Conservation (phyloP, 345 rosid genomes). For the Rhodamnia rubescens region DNA sequence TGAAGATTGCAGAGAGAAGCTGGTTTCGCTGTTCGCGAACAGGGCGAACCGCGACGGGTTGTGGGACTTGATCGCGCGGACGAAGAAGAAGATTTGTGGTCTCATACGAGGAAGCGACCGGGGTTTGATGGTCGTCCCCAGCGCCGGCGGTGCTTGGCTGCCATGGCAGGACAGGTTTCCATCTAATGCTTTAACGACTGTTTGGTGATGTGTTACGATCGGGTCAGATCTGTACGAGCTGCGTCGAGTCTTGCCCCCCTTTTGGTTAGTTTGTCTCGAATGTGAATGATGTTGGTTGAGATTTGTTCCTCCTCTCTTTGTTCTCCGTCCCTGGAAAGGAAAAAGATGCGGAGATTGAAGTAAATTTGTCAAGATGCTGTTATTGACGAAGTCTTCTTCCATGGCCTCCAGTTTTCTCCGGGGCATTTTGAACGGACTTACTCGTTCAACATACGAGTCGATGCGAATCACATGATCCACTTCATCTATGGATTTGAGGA, state of each 20-base stretch:
- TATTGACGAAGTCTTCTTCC: not conserved
- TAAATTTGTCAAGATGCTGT: not conserved
- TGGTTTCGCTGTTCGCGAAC: slow-evolving; percentile 28
- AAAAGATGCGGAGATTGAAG: not conserved
- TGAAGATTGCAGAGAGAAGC: slow-evolving; percentile 25
- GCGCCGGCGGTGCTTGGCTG: not conserved
- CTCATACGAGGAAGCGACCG: not conserved
- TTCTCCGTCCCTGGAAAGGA: not conserved
- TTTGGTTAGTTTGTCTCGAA: not conserved
- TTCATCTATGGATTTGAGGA: not conserved
- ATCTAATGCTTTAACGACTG: not conserved
- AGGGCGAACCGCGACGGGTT: slow-evolving; percentile 28
- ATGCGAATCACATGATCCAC: too few relatives aligned
- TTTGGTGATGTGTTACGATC: not conserved
- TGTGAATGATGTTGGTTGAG: not conserved
- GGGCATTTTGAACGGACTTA: too few relatives aligned
- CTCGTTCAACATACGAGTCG: too few relatives aligned
- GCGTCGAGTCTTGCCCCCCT: not conserved
- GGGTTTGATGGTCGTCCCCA: not conserved
- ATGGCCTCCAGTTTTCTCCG: not conserved
- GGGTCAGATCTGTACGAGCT: not conserved
- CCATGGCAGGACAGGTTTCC: not conserved
- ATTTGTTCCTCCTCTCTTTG: not conserved
- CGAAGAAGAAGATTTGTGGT: not conserved
- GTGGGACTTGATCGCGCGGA: slow-evolving; percentile 29